Conservation (phyloP, 805 yeast genomes). For the Sungouiella thailandica region DNA sequence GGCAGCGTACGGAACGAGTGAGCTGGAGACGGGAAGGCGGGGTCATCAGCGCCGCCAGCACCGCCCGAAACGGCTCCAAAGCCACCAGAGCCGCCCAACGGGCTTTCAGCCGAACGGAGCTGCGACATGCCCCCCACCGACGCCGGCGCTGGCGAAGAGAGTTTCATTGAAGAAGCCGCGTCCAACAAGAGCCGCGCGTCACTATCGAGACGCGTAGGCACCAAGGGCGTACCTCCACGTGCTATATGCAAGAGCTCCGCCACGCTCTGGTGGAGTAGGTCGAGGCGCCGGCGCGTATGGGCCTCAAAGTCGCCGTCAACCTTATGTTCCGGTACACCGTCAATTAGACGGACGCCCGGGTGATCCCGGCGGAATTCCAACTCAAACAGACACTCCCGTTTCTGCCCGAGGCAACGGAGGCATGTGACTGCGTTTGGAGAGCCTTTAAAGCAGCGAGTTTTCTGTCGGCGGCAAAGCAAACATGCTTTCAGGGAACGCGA, state of each 20-base stretch:
- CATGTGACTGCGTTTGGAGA: constrained; percentile 44
- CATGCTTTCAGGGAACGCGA: constrained; percentile 52
- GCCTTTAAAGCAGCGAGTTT: constrained; percentile 59
- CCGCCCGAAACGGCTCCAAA: not conserved
- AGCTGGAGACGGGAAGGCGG: constrained; percentile 31
- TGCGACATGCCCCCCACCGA: constrained; percentile 1
- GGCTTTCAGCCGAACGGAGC: not conserved
- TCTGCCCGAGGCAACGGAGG: constrained; percentile 53
- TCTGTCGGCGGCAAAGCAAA: constrained; percentile 49
- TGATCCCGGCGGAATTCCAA: constrained; percentile 7
- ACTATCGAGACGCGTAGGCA: constrained; percentile 6
- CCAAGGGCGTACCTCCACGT: constrained; percentile 10
- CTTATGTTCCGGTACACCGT: constrained; percentile 13
- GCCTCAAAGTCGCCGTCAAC: constrained; percentile 5
- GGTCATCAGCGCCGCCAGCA: not conserved
- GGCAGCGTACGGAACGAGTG: constrained; percentile 40
- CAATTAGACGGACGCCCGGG: constrained; percentile 12
- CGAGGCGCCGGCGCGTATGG: constrained; percentile 20
- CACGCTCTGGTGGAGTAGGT: constrained; percentile 30
- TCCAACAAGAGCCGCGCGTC: constrained; percentile 24
- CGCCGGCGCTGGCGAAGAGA: constrained; percentile 1
- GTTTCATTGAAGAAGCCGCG: constrained; percentile 24
- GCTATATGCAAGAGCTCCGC: constrained; percentile 27
- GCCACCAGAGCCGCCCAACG: not conserved
- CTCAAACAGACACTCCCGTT: constrained; percentile 49